phyloP scores from a whole-genome alignment of 176 grass and related monocot genomes.

The Triticum dicoccoides region DNA sequence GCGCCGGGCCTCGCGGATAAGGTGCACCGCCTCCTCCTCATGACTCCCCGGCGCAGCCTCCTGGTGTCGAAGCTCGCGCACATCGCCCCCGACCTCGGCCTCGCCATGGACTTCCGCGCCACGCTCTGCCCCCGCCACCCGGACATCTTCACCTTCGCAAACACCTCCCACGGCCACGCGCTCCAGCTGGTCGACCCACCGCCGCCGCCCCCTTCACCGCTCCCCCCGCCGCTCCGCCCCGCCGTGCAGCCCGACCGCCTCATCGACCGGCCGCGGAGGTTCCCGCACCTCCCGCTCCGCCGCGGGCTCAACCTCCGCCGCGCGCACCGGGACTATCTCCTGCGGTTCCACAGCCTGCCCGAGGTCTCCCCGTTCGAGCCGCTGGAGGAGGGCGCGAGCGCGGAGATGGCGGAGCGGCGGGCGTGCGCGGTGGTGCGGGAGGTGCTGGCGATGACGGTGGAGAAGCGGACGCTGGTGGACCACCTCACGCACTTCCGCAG shows the following conservation, averaged over 20 bases:
- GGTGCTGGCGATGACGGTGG: constrained; percentile 9
- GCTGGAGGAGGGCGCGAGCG: not conserved
- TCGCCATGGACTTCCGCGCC: constrained; percentile 18
- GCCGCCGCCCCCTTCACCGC: not conserved
- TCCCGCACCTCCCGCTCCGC: constrained; percentile 9
- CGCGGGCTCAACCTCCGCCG: constrained; percentile 10
- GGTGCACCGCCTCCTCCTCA: constrained; percentile 13
- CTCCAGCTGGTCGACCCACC: not conserved
- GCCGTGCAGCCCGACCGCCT: not conserved
- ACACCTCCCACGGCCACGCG: constrained; percentile 10
- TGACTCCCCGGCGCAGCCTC: not conserved
- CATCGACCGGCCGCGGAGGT: constrained; percentile 6
- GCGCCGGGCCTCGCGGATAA: not conserved
- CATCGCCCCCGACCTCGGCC: constrained; percentile 16
- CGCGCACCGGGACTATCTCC: constrained; percentile 11
- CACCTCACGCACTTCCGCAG: constrained; percentile 17
- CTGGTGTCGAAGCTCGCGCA: not conserved
- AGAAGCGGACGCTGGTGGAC: constrained; percentile 16
- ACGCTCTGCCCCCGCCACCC: constrained; percentile 16
- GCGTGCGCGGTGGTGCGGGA: constrained; percentile 12
- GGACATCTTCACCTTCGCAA: not conserved
- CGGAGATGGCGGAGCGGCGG: not conserved
- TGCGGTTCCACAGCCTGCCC: not conserved
- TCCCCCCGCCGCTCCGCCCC: not conserved
- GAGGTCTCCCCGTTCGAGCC: constrained; percentile 8